Conservation (phyloP, 2,329 filamentous ascomycete species). For the Fusarium sp. region DNA sequence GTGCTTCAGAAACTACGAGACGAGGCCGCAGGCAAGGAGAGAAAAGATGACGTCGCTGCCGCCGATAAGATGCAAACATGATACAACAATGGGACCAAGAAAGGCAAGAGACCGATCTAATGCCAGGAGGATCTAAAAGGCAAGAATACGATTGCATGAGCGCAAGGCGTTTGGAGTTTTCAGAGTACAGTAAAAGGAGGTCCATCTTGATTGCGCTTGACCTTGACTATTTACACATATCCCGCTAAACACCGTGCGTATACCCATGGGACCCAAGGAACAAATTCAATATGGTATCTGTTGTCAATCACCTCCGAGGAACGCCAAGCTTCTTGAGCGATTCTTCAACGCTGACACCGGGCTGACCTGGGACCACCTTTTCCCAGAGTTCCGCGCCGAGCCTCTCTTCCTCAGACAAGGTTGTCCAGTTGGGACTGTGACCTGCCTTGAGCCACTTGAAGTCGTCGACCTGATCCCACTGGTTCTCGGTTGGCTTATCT, state of each 20-base stretch:
- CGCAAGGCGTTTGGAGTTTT: slow-evolving; percentile 30
- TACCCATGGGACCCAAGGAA: not conserved
- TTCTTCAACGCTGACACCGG: slow-evolving; percentile 71
- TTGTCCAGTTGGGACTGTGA: slow-evolving; percentile 87
- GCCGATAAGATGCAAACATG: slow-evolving; percentile 58
- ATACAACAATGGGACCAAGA: slow-evolving; percentile 22
- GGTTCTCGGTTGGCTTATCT: slow-evolving; percentile 64
- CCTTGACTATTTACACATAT: slow-evolving; percentile 17
- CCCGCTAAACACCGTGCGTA: not conserved
- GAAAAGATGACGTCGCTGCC: slow-evolving; percentile 44
- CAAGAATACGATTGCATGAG: slow-evolving; percentile 7
- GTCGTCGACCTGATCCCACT: slow-evolving; percentile 93
- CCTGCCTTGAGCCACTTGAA: slow-evolving; percentile 96
- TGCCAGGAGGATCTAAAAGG: not conserved
- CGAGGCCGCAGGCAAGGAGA: slow-evolving; percentile 54
- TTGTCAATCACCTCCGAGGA: slow-evolving; percentile 28
- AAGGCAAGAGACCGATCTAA: slow-evolving; percentile 2
- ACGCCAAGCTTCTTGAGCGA: slow-evolving; percentile 69
- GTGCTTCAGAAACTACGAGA: slow-evolving; percentile 66
- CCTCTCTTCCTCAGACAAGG: slow-evolving; percentile 71
- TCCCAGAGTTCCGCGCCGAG: slow-evolving; percentile 76
- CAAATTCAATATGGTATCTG: not conserved
- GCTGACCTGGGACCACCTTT: slow-evolving; percentile 72
- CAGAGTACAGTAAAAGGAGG: slow-evolving; percentile 8
- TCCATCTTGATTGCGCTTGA: slow-evolving; percentile 22